These are phyloP conservation scores for Lophiotrema nucula DNA, from an alignment of 495 filamentous ascomycete genomes.

Conservation along the genomic window DNA sequence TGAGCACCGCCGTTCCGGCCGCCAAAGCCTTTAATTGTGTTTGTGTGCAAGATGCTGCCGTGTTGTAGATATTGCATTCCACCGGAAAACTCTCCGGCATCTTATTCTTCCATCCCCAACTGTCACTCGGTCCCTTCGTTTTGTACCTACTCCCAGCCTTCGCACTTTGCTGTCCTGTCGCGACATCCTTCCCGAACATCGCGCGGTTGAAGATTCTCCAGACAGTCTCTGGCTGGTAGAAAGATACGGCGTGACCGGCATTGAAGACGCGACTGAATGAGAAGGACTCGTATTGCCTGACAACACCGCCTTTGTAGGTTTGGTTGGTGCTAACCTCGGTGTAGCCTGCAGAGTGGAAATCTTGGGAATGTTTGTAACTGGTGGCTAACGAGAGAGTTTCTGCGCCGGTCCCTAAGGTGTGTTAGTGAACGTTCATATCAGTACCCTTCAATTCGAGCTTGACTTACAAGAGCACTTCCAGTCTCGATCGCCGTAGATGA, in stretches of 20 bases:
- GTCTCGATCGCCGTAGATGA: conserved; percentile 5
- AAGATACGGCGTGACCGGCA: neutral
- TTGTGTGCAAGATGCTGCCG: neutral
- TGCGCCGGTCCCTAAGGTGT: neutral
- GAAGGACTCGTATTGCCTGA: neutral
- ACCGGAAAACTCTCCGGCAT: neutral
- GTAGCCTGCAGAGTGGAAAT: neutral
- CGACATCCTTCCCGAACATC: neutral
- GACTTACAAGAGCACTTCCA: conserved; percentile 1
- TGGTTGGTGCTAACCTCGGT: neutral
- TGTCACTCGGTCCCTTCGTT: neutral
- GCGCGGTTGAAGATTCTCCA: neutral
- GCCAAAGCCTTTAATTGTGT: neutral
- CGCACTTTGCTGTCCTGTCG: neutral
- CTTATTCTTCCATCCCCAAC: neutral
- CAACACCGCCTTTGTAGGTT: neutral
- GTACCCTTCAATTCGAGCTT: too few species aligned
- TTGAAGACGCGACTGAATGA: neutral
- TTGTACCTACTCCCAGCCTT: neutral
- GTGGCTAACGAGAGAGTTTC: neutral
- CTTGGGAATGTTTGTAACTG: neutral
- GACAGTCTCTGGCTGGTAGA: neutral
- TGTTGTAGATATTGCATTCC: neutral
- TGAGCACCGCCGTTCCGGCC: neutral
- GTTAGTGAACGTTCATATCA: too few species aligned